phyloP scores from a whole-genome alignment of 148 eudicot species.

The Chenopodium berlandieri region DNA sequence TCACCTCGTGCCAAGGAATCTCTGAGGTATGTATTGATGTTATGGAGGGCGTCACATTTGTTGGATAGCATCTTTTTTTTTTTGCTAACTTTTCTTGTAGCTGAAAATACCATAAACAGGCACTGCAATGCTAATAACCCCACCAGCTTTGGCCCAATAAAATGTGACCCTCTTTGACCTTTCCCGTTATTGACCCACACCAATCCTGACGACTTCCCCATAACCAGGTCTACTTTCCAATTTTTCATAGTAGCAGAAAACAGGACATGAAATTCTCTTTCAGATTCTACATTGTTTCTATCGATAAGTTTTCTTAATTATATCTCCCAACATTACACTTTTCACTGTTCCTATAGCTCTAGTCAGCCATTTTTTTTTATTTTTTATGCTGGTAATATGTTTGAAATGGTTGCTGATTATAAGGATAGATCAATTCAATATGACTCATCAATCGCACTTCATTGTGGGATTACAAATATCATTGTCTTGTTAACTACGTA shows the following conservation, averaged over 20 bases:
- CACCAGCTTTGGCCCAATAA: too few species aligned
- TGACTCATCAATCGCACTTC: background rate
- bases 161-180: too few species aligned
- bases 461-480: background rate
- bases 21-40: conserved; percentile 48
- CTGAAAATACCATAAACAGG: background rate
- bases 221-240: background rate
- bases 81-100: background rate
- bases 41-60: background rate
- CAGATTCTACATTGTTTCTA: background rate
- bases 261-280: background rate
- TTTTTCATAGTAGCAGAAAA: background rate
- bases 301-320: background rate
- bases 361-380: background rate
- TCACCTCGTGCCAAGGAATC: conserved; percentile 60
- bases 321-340: background rate
- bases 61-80: background rate
- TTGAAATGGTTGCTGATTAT: background rate
- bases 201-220: too few species aligned
- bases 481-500: background rate
- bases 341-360: background rate
- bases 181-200: too few species aligned
- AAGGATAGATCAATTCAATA: background rate
- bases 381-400: background rate
- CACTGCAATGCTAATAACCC: too few species aligned